Base-by-base conservation (phyloP, 345 rosid genomes). In the Brassica cretica region DNA sequence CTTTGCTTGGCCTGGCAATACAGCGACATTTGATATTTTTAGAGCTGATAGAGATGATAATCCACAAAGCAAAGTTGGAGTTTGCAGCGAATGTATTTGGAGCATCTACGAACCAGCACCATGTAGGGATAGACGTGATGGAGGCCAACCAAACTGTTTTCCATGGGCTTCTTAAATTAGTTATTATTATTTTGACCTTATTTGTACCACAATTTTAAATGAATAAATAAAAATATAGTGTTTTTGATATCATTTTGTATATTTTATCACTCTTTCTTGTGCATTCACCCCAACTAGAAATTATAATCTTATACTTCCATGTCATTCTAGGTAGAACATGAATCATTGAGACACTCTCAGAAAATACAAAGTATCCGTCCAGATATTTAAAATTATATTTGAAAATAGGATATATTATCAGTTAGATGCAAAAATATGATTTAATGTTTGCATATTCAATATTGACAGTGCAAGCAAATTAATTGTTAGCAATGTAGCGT, bases 11-110 rank as follows among this genome's bases (percentile, higher is more conserved):
- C 46, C 46, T 39, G 46, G 46, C 1, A 39, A 39, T 39, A 39
- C 46, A 9, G 46, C 46, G 3, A 39, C 46, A 39, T 39, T 39
- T 9, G 46, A 39, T 39, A 39, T 39, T 39, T 39, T 39, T 39
- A 39, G 46, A 62, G 68, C 59, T 21, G 67, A 61, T 24, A 5
- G 76, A 15, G 68, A 72, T 2, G 76, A 72, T 44, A 72, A 61
- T 10, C 59, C 60, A 0, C 27, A 25, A 7, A 59, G 76, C 12
- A 59, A 39, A 41, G 56, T 15, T 8, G 67, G 67, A 44, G 76
- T 72, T 44, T 72, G 76, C 12, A 39, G 46, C 46, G 46, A 39
- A 39, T 39, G 46, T 39, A 39, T 39, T 39, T 39, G 46, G 46
- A 39, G 46, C 46, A 39, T 39, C 12, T 39, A 39, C 46, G 46